Evolutionary conservation across 306 rosid genomes (phyloP).

Genomic region (Prunus mongolica): DNA sequence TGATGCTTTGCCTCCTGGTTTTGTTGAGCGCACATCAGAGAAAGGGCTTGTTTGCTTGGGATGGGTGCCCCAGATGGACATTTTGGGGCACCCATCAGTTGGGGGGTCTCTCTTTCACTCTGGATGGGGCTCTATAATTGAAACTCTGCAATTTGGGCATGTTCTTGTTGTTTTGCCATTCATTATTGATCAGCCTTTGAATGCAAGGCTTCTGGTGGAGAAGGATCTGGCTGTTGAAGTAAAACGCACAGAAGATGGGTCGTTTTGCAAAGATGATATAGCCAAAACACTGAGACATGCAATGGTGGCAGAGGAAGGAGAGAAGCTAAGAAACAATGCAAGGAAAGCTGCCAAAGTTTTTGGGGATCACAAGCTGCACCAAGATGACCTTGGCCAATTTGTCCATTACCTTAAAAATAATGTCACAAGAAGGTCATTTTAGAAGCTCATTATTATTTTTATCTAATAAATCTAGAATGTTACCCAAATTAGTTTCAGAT

Average conservation of each 20-base stretch:
- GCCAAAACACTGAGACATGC: slow-evolving; percentile 28
- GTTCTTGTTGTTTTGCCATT: slow-evolving; percentile 35
- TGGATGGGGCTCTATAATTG: slow-evolving; percentile 49
- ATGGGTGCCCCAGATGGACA: slow-evolving; percentile 37
- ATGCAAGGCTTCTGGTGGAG: slow-evolving; percentile 39
- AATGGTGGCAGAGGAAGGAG: slow-evolving; percentile 35
- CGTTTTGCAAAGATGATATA: slow-evolving; percentile 26
- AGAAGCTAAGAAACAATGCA: slow-evolving; percentile 25
- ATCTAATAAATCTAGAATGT: too few species aligned
- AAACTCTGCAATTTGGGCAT: slow-evolving; percentile 40
- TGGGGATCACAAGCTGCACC: slow-evolving; percentile 20
- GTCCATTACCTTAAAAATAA: background rate
- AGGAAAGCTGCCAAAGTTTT: slow-evolving; percentile 19
- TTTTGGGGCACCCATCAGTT: slow-evolving; percentile 34
- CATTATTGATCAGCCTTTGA: slow-evolving; percentile 32
- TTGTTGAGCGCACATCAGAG: slow-evolving; percentile 14
- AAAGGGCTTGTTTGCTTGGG: slow-evolving; percentile 29
- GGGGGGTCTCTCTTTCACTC: slow-evolving; percentile 44
- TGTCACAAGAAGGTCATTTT: background rate
- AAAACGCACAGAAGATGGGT: slow-evolving; percentile 32
- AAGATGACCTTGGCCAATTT: slow-evolving; percentile 11
- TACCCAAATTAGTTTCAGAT: too few species aligned
- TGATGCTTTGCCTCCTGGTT: slow-evolving; percentile 32
- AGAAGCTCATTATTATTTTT: too few species aligned
- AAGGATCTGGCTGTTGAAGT: slow-evolving; percentile 38